A percentile compares a stretch with the other conserved stretches of the same genome.
These are phyloP conservation scores for Tricharina praecox DNA, from an alignment of 495 filamentous ascomycete species.

Conservation along the genomic window DNA sequence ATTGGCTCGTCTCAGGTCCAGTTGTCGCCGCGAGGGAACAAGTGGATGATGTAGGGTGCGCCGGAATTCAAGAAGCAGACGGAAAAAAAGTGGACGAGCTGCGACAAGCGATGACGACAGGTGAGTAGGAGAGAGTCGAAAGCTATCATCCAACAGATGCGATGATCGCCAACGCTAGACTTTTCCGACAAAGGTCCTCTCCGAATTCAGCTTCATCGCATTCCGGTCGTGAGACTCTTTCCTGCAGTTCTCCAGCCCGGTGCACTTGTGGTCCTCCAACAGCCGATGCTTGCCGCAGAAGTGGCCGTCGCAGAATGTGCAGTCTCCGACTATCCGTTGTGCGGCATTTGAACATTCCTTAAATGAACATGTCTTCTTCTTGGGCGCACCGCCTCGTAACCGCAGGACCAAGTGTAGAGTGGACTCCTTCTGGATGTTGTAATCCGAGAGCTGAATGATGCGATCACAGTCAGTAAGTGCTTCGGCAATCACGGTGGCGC, in stretches of 20 bases:
- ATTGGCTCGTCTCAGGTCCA: too few species aligned
- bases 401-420: constrained; percentile 77
- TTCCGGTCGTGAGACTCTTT: constrained; percentile 87
- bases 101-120: too few species aligned
- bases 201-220: constrained; percentile 72
- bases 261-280: constrained; percentile 83
- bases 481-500: background rate
- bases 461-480: constrained; percentile 19
- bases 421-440: constrained; percentile 90
- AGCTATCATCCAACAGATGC: too few species aligned
- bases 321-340: constrained; percentile 87
- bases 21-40: too few species aligned
- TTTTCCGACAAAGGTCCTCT: constrained; percentile 45
- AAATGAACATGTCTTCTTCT: constrained; percentile 73
- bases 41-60: too few species aligned
- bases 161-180: constrained; percentile 19
- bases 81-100: too few species aligned
- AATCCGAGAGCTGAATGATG: constrained; percentile 56
- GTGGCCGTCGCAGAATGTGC: constrained; percentile 80
- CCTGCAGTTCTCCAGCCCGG: constrained; percentile 92
- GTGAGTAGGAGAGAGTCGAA: too few species aligned
- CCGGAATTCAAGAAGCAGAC: too few species aligned
- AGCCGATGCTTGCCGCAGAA: constrained; percentile 90
- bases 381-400: constrained; percentile 66
- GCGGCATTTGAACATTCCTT: constrained; percentile 73